Evolutionary conservation across 768 basidiomycete species (phyloP).

Genomic region (Wakefieldia striispora): DNA sequence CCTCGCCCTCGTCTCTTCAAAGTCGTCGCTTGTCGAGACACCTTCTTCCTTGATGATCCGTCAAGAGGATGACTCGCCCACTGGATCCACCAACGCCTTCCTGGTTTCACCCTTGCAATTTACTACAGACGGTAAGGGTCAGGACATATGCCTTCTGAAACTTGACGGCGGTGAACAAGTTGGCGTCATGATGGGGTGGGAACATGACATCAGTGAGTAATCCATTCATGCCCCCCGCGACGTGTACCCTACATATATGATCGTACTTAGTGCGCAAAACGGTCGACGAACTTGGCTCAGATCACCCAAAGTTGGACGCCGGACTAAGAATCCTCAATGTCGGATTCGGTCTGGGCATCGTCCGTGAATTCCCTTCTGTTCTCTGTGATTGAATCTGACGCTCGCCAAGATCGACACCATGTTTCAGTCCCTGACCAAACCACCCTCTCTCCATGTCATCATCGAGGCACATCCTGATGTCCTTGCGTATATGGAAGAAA

Average conservation of each 20-base stretch:
- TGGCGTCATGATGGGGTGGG: slow-evolving; percentile 99
- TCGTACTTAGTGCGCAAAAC: slow-evolving; percentile 67
- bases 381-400: slow-evolving; percentile 5
- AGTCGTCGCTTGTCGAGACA: slow-evolving; percentile 26
- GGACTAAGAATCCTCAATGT: slow-evolving; percentile 78
- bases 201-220: slow-evolving; percentile 67
- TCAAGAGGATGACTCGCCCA: slow-evolving; percentile 52
- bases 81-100: slow-evolving; percentile 66
- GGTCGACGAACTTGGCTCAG: slow-evolving; percentile 58
- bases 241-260: slow-evolving; percentile 16
- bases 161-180: slow-evolving; percentile 67
- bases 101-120: slow-evolving; percentile 69
- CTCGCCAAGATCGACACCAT: slow-evolving; percentile 70
- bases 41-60: slow-evolving; percentile 42
- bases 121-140: slow-evolving; percentile 65
- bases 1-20: slow-evolving; percentile 57
- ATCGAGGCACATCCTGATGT: slow-evolving; percentile 95
- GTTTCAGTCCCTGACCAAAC: slow-evolving; percentile 62
- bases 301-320: slow-evolving; percentile 42
- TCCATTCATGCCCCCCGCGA: neutral
- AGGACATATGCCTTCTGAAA: slow-evolving; percentile 76
- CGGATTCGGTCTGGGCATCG: slow-evolving; percentile 93
- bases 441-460: slow-evolving; percentile 78
- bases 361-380: slow-evolving; percentile 33
- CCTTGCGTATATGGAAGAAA: slow-evolving; percentile 70